phyloP scores from a whole-genome alignment of 2,329 filamentous ascomycete genomes.

The Phaeosphaeria sp. region DNA sequence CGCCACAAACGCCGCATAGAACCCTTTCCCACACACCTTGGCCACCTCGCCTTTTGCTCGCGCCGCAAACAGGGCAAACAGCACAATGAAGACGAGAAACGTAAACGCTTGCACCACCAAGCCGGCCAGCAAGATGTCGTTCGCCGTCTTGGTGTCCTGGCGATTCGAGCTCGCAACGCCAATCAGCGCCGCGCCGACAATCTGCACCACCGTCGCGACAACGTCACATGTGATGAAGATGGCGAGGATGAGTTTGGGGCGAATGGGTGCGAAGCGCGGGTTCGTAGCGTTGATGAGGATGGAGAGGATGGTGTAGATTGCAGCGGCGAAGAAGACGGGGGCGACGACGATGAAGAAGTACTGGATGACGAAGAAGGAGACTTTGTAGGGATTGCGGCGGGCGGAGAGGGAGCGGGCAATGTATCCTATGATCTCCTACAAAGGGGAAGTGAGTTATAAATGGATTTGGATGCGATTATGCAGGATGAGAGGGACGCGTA shows the following conservation, averaged over 20 bases:
- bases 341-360: slow-evolving; percentile 69
- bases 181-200: slow-evolving; percentile 62
- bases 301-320: slow-evolving; percentile 62
- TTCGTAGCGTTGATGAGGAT: slow-evolving; percentile 58
- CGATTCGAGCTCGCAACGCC: slow-evolving; percentile 57
- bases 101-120: slow-evolving; percentile 62
- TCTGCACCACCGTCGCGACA: slow-evolving; percentile 60
- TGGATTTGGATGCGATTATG: background rate
- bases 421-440: slow-evolving; percentile 50
- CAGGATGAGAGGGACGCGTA: slow-evolving; percentile 9
- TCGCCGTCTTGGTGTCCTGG: slow-evolving; percentile 58
- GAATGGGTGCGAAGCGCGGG: slow-evolving; percentile 52
- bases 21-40: slow-evolving; percentile 43
- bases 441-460: too few species aligned
- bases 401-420: slow-evolving; percentile 50
- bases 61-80: slow-evolving; percentile 52
- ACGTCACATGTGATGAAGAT: slow-evolving; percentile 63
- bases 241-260: slow-evolving; percentile 57
- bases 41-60: slow-evolving; percentile 43
- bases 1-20: slow-evolving; percentile 51
- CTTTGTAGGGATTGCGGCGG: slow-evolving; percentile 59
- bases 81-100: slow-evolving; percentile 57
- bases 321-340: slow-evolving; percentile 64
- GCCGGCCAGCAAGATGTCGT: slow-evolving; percentile 63
- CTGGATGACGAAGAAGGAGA: slow-evolving; percentile 64